phyloP scores from a whole-genome alignment of 2,329 filamentous ascomycete species.

The Penicillium sp. region DNA sequence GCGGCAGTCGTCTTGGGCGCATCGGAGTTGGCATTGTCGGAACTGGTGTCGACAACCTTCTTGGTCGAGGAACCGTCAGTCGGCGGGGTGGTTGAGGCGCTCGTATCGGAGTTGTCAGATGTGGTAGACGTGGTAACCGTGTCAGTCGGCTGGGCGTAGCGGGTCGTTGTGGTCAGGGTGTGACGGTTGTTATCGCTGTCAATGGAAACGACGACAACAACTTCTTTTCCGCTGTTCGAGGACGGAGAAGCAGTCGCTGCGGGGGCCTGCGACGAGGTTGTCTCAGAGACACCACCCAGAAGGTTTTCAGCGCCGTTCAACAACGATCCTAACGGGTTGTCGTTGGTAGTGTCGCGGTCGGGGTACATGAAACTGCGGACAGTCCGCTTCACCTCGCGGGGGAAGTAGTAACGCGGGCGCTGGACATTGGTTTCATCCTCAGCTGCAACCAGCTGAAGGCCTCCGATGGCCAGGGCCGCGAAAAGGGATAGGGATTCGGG shows the following conservation, averaged over 20 bases:
- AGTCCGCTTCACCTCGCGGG: conserved; percentile 31
- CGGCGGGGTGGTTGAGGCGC: not conserved
- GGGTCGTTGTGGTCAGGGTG: conserved; percentile 16
- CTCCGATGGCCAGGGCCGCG: conserved; percentile 33
- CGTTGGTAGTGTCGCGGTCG: not conserved
- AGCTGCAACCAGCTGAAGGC: conserved; percentile 32
- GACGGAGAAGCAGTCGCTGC: not conserved
- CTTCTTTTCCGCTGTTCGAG: conserved; percentile 11
- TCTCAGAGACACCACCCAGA: not conserved
- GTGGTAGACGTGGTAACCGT: conserved; percentile 7
- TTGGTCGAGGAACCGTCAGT: not conserved
- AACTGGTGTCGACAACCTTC: not conserved
- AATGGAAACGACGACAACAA: conserved; percentile 20
- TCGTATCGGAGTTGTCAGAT: not conserved
- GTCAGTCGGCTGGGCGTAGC: conserved; percentile 6
- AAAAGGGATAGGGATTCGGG: conserved; percentile 28
- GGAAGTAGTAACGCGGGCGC: conserved; percentile 35
- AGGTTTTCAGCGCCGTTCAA: conserved; percentile 4
- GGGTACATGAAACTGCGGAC: conserved; percentile 8
- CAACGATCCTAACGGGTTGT: not conserved
- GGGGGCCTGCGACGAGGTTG: not conserved
- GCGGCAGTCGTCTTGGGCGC: conserved; percentile 3
- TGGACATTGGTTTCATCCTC: conserved; percentile 22
- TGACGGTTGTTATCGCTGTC: conserved; percentile 18
- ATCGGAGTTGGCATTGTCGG: not conserved